Conservation (phyloP, 176 grass and related monocot species). For the Saccharum spontaneum region DNA sequence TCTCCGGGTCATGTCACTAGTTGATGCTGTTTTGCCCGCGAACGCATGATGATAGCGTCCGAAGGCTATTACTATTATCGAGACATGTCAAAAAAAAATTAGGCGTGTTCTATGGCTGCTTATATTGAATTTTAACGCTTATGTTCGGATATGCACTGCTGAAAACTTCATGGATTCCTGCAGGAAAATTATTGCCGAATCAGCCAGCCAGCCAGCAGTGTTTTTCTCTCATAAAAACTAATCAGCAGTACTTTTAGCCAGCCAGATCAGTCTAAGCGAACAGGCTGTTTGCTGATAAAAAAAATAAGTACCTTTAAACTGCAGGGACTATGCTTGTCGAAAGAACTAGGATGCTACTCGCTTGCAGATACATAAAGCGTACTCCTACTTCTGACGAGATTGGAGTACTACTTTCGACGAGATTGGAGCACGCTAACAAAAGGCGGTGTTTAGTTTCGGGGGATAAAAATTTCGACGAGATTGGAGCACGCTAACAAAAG, state of each 20-base stretch:
- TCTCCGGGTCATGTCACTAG: background rate
- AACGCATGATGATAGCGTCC: background rate
- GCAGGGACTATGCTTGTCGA: background rate
- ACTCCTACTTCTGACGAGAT: no score
- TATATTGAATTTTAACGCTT: background rate
- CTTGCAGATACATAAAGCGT: background rate
- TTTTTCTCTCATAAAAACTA: no score
- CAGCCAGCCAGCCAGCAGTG: no score
- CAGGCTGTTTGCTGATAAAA: background rate
- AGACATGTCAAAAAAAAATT: slow-evolving; percentile 22
- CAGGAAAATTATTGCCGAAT: background rate
- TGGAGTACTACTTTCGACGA: no score
- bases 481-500: no score
- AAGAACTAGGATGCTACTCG: background rate
- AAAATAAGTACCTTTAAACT: background rate
- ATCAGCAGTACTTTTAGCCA: no score
- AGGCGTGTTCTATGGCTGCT: background rate
- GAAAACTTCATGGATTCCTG: background rate
- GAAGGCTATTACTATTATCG: background rate
- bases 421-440: no score
- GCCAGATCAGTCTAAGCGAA: no score
- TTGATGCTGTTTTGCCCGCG: background rate
- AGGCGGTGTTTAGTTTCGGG: no score
- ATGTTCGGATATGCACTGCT: background rate
- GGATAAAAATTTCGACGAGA: no score